Base-by-base conservation (phyloP, 768 basidiomycete genomes). In the Lentinus tigrinus region DNA sequence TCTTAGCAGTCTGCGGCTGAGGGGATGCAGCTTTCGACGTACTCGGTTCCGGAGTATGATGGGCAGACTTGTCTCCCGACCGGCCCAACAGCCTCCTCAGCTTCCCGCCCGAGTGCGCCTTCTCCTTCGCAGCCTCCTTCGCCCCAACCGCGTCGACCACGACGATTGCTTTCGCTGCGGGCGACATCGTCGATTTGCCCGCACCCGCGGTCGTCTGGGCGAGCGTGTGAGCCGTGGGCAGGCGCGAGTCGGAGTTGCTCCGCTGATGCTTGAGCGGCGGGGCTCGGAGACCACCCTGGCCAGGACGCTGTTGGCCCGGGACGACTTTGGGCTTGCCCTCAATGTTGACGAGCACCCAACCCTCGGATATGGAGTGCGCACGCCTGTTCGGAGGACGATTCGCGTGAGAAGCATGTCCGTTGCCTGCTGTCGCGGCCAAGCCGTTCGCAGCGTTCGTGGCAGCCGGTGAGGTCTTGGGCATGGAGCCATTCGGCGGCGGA, bases 81-180 rank as follows among this genome's bases (percentile, higher is more conserved):
- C 48, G 49, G 13, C 59, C 60, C 16, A 61, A 47, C 28, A 61
- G 56, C 36, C 63, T 44, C 51, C 34, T 61, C 36, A 70, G 57
- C 19, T 62, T 61, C 21, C 63, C 61, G 17, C 60, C 56, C 34
- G 64, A 49, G 36, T 56, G 37, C 36, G 56, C 49, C 61, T 68
- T 66, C 62, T 67, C 59, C 36, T 60, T 48, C 58, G 65, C 64
- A 39, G 52, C 54, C 54, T 65, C 63, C 68, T 80, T 82, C 34
- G 77, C 75, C 24, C 84, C 81, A 54, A 84, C 72, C 5, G 81
- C 79, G 51, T 87, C 85, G 43, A 87, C 73, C 56, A 85, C 77
- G 6, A 80, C 84, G 52, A 88, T 83, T 8, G 85, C 80, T 66
- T 85, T 88, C 31, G 84, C 82, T n/a, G 81, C 72, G 19, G 81